Conservation (phyloP, 805 yeast genomes). For the Priceomyces medius region DNA sequence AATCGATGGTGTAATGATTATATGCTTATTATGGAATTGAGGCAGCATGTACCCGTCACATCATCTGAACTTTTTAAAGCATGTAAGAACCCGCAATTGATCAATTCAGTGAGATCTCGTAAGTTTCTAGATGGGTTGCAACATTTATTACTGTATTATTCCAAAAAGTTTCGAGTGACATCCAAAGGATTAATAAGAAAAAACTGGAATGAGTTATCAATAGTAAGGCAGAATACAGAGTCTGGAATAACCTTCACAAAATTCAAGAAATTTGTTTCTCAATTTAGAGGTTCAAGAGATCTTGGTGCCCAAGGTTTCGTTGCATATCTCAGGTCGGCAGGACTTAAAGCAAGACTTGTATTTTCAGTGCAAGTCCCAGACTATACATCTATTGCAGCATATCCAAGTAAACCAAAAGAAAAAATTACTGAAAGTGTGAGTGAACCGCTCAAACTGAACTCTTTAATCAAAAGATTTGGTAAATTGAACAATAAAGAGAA, state of each 20-base stretch:
- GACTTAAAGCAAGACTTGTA: constrained; percentile 69
- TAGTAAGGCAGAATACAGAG: constrained; percentile 21
- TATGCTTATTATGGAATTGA: constrained; percentile 39
- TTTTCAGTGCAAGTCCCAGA: constrained; percentile 92
- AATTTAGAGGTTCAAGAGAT: constrained; percentile 70
- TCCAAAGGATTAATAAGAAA: constrained; percentile 34
- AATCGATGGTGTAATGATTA: constrained; percentile 71
- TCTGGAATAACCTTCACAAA: constrained; percentile 32
- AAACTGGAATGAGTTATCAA: constrained; percentile 32
- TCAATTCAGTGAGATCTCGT: constrained; percentile 51
- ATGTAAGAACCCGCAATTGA: constrained; percentile 14
- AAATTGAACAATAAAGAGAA: constrained; percentile 7
- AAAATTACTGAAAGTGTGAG: constrained; percentile 6
- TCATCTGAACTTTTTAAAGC: constrained; percentile 45
- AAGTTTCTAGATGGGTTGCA: constrained; percentile 75
- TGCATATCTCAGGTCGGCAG: constrained; percentile 66
- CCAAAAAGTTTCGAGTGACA: constrained; percentile 49
- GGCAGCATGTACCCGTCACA: constrained; percentile 47
- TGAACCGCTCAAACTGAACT: background rate
- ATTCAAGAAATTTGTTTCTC: constrained; percentile 44
- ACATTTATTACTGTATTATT: constrained; percentile 64
- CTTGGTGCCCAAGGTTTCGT: constrained; percentile 86
- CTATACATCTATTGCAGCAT: constrained; percentile 45
- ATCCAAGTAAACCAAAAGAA: constrained; percentile 21
- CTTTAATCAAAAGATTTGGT: constrained; percentile 11